These are phyloP conservation scores for Sambucus nigra DNA, from an alignment of 129 eudicot species.

Conservation along the genomic window DNA sequence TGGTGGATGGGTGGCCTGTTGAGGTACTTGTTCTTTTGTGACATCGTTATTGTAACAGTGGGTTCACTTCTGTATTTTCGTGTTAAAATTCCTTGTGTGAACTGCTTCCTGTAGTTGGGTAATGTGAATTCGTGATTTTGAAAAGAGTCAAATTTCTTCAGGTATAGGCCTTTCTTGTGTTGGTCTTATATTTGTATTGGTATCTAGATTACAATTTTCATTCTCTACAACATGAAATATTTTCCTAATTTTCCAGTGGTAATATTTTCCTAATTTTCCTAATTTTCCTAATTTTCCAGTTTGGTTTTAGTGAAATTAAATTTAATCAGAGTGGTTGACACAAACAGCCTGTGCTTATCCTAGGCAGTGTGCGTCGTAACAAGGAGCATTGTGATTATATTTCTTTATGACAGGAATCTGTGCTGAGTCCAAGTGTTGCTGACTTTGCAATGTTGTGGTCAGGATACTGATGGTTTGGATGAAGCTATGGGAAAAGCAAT, in stretches of 20 bases:
- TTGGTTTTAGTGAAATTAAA: too few species aligned
- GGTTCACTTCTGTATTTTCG: not conserved
- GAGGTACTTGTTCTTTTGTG: slow-evolving; percentile 39
- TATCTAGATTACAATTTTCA: not conserved
- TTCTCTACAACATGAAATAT: not conserved
- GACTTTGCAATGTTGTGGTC: slow-evolving; percentile 44
- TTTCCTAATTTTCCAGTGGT: not conserved
- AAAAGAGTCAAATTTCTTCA: not conserved
- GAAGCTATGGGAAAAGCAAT: slow-evolving; percentile 69
- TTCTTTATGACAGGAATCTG: slow-evolving; percentile 23
- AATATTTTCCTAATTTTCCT: too few species aligned
- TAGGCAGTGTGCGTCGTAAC: slow-evolving; percentile 7
- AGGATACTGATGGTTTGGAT: slow-evolving; percentile 66
- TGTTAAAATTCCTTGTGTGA: not conserved
- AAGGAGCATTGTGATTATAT: slow-evolving; percentile 18
- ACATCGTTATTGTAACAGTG: slow-evolving; percentile 2
- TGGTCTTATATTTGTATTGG: not conserved
- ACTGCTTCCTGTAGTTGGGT: not conserved
- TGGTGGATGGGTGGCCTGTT: slow-evolving; percentile 90
- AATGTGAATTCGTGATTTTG: not conserved
- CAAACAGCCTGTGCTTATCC: not conserved
- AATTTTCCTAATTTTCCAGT: too few species aligned
- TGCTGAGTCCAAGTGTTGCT: slow-evolving; percentile 40
- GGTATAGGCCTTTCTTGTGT: too few species aligned
- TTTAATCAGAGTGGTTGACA: too few species aligned